These are phyloP conservation scores for Microthlaspi erraticum DNA, from an alignment of 345 rosid species.

Conservation along the genomic window DNA sequence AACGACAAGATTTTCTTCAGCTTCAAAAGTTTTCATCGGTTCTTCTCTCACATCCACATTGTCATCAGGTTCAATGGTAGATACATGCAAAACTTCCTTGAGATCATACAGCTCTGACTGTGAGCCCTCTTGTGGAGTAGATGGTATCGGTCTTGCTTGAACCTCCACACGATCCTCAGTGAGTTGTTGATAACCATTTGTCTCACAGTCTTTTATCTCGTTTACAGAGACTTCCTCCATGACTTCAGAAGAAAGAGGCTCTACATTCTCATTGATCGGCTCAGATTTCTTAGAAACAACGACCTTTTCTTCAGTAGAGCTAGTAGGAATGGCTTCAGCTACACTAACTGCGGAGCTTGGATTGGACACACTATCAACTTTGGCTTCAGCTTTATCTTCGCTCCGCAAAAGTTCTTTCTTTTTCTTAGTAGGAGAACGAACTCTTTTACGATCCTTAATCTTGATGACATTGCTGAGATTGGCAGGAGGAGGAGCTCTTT, in stretches of 20 bases:
- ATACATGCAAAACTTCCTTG: constrained; percentile 38
- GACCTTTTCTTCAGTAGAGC: constrained; percentile 32
- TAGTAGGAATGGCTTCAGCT: constrained; percentile 18
- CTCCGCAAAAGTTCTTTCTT: constrained; percentile 31
- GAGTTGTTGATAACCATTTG: constrained; percentile 30
- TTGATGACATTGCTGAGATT: constrained; percentile 24
- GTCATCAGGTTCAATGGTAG: constrained; percentile 30
- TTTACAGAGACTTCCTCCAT: constrained; percentile 23
- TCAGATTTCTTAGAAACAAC: constrained; percentile 16
- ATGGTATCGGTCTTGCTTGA: constrained; percentile 23
- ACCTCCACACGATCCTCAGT: constrained; percentile 20
- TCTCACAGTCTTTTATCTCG: constrained; percentile 25
- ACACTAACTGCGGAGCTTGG: constrained; percentile 24
- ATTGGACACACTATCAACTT: constrained; percentile 25
- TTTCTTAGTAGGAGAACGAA: constrained; percentile 37
- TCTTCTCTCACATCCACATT: constrained; percentile 19
- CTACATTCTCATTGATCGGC: constrained; percentile 26
- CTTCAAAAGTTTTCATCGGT: constrained; percentile 23
- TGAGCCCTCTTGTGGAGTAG: constrained; percentile 36
- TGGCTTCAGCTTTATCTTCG: constrained; percentile 27
- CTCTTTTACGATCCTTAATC: constrained; percentile 36
- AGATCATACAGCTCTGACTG: constrained; percentile 24
- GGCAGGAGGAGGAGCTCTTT: constrained; percentile 29
- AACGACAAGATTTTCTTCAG: constrained; percentile 27
- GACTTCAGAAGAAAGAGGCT: constrained; percentile 35